Base-by-base conservation (phyloP, 805 yeast species). In the Pichia sporocuriosa region DNA sequence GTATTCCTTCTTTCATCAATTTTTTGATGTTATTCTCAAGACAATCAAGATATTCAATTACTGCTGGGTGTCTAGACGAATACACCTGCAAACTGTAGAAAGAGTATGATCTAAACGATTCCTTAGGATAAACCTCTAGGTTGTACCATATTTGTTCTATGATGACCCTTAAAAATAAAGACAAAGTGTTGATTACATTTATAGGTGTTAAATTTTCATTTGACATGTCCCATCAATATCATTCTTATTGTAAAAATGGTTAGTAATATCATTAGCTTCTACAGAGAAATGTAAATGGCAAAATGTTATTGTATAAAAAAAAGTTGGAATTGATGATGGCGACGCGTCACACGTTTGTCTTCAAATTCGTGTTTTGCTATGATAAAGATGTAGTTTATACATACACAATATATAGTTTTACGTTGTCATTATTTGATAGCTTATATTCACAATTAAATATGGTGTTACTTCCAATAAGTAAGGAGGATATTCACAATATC, bases 401-500 rank as follows among this genome's bases (percentile, higher is more conserved):
- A n/a, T n/a, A n/a, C n/a, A n/a, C n/a, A n/a, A n/a, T n/a, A n/a
- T n/a, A n/a, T n/a, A n/a, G n/a, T n/a, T n/a, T n/a, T n/a, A n/a
- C n/a, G n/a, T n/a, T n/a, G n/a, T n/a, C n/a, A n/a, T n/a, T n/a
- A n/a, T n/a, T n/a, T n/a, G n/a, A n/a, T n/a, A n/a, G n/a, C n/a
- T n/a, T n/a, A n/a, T n/a, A n/a, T n/a, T n/a, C n/a, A n/a, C 13
- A 12, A 5, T 17, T 4, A 15, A 29, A 6, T 3, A 57, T 57
- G 62, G 28, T 56, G 10, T 62, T 69, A 13, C 44, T 54, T 26
- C 66, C 67, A 5, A 74, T 79, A 22, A 67, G 66, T 27, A 48
- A 49, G 1, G 51, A 53, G 9, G 95, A 89, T 50, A 70, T 88
- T 6, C 85, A 84, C 49, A 68, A 72, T 45, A 77, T 90, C 43